These are phyloP conservation scores for Claviceps digitariae DNA, from an alignment of 2,329 filamentous ascomycete genomes.

Conservation along the genomic window DNA sequence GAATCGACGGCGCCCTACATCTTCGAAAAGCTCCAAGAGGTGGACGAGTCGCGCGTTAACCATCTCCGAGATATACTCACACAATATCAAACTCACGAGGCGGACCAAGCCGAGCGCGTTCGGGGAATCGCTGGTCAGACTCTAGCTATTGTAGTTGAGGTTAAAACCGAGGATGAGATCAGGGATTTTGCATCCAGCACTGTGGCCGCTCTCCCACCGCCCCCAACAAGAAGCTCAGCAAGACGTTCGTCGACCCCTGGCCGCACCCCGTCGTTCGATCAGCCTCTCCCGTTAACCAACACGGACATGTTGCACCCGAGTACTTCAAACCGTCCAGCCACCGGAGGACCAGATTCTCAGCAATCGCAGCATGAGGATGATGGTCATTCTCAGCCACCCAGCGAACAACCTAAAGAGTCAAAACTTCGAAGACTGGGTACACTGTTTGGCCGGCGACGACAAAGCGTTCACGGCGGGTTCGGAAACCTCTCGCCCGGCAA, in stretches of 20 bases:
- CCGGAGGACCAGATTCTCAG: conserved; percentile 3
- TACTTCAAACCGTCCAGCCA: conserved; percentile 3
- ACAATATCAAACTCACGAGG: conserved; percentile 84
- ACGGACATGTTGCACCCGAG: conserved; percentile 1
- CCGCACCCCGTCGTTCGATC: conserved; percentile 6
- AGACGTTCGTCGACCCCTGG: conserved; percentile 23
- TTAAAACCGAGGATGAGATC: conserved; percentile 79
- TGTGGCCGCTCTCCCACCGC: conserved; percentile 25
- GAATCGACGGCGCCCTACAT: conserved; percentile 88
- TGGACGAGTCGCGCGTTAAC: conserved; percentile 82
- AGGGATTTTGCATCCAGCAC: conserved; percentile 47
- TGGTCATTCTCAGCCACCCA: conserved; percentile 2
- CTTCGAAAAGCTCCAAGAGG: conserved; percentile 80
- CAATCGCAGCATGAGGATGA: conserved; percentile 4
- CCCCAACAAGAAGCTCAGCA: conserved; percentile 26
- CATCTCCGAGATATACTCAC: conserved; percentile 83
- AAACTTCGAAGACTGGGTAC: conserved; percentile 53
- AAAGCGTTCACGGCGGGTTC: conserved; percentile 52
- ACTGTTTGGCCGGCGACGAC: conserved; percentile 48
- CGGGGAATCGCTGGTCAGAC: conserved; percentile 65
- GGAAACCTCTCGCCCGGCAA: conserved; percentile 43
- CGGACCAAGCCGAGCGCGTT: conserved; percentile 69
- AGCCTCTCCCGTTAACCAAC: neutral
- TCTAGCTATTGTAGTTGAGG: conserved; percentile 69
- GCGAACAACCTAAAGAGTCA: conserved; percentile 26